phyloP scores from a whole-genome alignment of 2,329 filamentous ascomycete genomes.

The Fusarium beomiforme region DNA sequence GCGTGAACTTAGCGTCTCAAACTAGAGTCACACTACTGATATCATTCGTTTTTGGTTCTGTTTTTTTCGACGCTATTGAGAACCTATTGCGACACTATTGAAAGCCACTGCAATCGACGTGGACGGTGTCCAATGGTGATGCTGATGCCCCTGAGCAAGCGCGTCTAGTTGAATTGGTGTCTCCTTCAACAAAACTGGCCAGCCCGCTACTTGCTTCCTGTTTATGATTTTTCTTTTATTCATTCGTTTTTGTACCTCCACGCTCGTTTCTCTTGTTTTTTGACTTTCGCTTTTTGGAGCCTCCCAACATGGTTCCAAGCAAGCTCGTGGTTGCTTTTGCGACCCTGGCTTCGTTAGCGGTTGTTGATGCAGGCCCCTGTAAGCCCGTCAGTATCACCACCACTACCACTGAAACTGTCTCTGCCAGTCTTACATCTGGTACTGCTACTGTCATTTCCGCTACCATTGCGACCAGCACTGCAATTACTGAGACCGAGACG shows the following conservation, averaged over 20 bases:
- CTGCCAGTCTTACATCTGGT: rapidly evolving
- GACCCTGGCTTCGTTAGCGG: neutral
- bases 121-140: neutral
- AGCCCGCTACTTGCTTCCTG: rapidly evolving
- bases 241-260: neutral
- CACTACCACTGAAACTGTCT: neutral
- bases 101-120: neutral
- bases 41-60: too few relatives aligned
- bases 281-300: rapidly evolving
- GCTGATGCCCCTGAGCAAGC: neutral
- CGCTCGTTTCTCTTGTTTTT: neutral
- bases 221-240: neutral
- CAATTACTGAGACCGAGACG: rapidly evolving
- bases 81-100: neutral
- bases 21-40: too few relatives aligned
- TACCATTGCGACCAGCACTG: neutral
- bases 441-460: neutral
- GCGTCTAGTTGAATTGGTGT: rapidly evolving
- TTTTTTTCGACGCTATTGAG: neutral
- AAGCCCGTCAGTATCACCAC: neutral
- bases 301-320: neutral
- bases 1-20: too few relatives aligned
- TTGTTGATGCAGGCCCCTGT: neutral
- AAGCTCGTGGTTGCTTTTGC: neutral
- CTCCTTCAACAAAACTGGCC: rapidly evolving